Conservation (phyloP, 2,329 filamentous ascomycete species). For the Esteya vermicola region DNA sequence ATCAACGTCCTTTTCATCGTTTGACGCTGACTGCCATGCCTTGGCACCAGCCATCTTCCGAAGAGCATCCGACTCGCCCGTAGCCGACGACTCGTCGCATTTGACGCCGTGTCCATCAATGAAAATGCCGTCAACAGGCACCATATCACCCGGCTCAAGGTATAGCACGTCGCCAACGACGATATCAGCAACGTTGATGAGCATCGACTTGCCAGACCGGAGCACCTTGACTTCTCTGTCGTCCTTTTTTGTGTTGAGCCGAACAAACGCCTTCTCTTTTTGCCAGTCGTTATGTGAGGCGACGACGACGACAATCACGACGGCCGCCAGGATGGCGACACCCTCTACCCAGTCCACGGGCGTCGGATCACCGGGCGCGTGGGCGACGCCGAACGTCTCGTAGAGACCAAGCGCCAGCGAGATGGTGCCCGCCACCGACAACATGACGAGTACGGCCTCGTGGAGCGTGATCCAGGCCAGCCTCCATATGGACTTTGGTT, state of each 20-base stretch:
- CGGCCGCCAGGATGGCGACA: slow-evolving; percentile 69
- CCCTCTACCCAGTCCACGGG: slow-evolving; percentile 72
- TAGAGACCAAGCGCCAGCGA: slow-evolving; percentile 64
- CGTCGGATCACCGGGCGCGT: slow-evolving; percentile 34
- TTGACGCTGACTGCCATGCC: no score
- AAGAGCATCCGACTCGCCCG: slow-evolving; percentile 65
- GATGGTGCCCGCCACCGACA: slow-evolving; percentile 56
- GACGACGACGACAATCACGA: slow-evolving; percentile 62
- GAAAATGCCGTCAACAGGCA: slow-evolving; percentile 60
- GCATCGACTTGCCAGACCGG: slow-evolving; percentile 54
- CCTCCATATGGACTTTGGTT: slow-evolving; percentile 57
- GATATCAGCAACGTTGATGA: slow-evolving; percentile 56
- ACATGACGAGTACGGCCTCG: slow-evolving; percentile 63
- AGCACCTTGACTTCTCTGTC: slow-evolving; percentile 59
- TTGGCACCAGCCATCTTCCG: no score
- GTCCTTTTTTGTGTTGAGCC: slow-evolving; percentile 66
- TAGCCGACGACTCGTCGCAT: slow-evolving; percentile 65
- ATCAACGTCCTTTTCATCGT: slow-evolving; percentile 54
- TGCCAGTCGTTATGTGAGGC: slow-evolving; percentile 69
- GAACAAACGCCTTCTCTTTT: slow-evolving; percentile 67
- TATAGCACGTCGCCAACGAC: slow-evolving; percentile 57
- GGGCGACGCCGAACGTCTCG: slow-evolving; percentile 51
- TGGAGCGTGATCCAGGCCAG: slow-evolving; percentile 76
- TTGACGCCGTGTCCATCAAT: slow-evolving; percentile 62
- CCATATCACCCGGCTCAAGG: slow-evolving; percentile 61